Conservation (phyloP, 2,329 filamentous ascomycete species). For the Botrytis byssoidea region DNA sequence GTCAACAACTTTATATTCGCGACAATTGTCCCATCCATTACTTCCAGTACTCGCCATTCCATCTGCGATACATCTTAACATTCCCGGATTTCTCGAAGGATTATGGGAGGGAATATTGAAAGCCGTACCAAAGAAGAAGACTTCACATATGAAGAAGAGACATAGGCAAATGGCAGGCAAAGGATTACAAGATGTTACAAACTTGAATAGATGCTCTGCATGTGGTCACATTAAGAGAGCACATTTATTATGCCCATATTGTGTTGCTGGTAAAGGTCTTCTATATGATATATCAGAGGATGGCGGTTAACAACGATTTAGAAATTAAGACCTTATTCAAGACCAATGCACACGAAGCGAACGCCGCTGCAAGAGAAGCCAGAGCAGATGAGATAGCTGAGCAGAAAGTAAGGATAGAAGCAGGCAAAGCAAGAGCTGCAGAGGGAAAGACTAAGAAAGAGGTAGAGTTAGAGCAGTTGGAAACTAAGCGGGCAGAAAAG, state of each 20-base stretch:
- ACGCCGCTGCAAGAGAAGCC: not conserved
- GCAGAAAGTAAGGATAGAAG: slow-evolving; percentile 12
- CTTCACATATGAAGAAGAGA: slow-evolving; percentile 92
- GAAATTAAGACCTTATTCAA: slow-evolving; percentile 38
- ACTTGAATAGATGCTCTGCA: slow-evolving; percentile 82
- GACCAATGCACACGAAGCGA: slow-evolving; percentile 18
- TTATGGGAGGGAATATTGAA: slow-evolving; percentile 92
- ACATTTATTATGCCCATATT: slow-evolving; percentile 84
- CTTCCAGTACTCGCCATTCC: slow-evolving; percentile 59
- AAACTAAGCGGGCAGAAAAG: slow-evolving; percentile 4
- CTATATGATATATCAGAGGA: not conserved
- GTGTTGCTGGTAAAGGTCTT: slow-evolving; percentile 68
- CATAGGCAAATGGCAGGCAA: slow-evolving; percentile 95
- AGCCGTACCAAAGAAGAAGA: slow-evolving; percentile 98
- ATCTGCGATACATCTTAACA: slow-evolving; percentile 55
- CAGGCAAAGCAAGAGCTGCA: not conserved
- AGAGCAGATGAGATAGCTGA: slow-evolving; percentile 16
- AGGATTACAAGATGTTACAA: slow-evolving; percentile 84
- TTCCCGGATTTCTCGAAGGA: slow-evolving; percentile 70
- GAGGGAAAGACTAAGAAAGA: not conserved
- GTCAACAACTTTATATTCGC: slow-evolving; percentile 47
- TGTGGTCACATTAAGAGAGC: slow-evolving; percentile 87
- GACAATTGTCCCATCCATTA: slow-evolving; percentile 48
- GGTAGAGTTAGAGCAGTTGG: not conserved
- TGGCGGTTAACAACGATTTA: slow-evolving; percentile 27